These are phyloP conservation scores for Stagonosporopsis cucurbitacearum DNA, from an alignment of 2,329 filamentous ascomycete species.

Conservation along the genomic window DNA sequence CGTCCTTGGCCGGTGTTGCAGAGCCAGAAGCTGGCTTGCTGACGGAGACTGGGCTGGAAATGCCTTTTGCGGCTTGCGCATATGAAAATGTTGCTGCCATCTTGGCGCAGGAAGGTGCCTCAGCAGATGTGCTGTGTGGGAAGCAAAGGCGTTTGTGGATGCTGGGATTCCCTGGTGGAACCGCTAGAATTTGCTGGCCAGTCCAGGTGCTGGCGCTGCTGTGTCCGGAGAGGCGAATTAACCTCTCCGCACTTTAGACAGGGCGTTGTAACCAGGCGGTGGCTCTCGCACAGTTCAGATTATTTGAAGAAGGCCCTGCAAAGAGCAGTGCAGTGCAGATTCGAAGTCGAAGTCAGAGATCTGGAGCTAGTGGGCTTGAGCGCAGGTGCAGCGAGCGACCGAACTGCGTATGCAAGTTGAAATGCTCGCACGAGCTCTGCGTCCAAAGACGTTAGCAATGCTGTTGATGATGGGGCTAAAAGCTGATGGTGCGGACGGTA, in stretches of 20 bases:
- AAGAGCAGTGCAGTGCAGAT: constrained; percentile 10
- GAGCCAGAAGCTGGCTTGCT: constrained; percentile 55
- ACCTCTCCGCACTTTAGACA: constrained; percentile 50
- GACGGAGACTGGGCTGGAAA: constrained; percentile 56
- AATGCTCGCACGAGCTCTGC: constrained; percentile 21
- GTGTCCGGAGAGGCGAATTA: constrained; percentile 51
- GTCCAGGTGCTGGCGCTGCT: constrained; percentile 35
- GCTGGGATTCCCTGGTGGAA: constrained; percentile 42
- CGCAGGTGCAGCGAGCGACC: constrained; percentile 11
- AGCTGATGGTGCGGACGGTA: not conserved
- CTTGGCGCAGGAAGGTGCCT: constrained; percentile 7
- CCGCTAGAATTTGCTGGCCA: constrained; percentile 40
- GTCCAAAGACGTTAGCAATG: constrained; percentile 24
- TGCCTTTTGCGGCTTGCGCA: constrained; percentile 91
- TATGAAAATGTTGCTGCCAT: constrained; percentile 76
- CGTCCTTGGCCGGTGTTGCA: constrained; percentile 51
- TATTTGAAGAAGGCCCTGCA: constrained; percentile 11
- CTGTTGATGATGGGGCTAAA: constrained; percentile 6
- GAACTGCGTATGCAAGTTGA: constrained; percentile 19
- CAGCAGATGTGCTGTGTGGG: constrained; percentile 7
- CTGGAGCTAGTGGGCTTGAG: constrained; percentile 15
- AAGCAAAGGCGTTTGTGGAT: constrained; percentile 15
- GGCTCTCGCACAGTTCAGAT: constrained; percentile 12
- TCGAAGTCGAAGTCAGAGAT: constrained; percentile 5
- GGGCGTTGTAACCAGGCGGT: constrained; percentile 29